phyloP scores from a whole-genome alignment of 768 basidiomycete genomes.

The Russula sp. region DNA sequence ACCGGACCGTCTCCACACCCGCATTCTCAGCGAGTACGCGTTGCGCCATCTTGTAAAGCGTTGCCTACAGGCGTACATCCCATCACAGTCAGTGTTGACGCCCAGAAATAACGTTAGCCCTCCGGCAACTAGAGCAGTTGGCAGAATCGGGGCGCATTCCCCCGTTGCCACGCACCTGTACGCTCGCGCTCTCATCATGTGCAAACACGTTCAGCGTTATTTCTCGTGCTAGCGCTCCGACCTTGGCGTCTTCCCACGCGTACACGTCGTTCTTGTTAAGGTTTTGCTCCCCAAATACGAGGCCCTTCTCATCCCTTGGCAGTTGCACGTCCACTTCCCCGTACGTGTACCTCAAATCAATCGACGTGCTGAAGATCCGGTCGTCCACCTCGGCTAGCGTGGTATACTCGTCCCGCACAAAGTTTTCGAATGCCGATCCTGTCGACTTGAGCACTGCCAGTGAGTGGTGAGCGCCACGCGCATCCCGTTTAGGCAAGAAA shows the following conservation, averaged over 20 bases:
- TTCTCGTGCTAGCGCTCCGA: constrained; percentile 46
- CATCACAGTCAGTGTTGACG: not conserved
- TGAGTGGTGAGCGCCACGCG: not conserved
- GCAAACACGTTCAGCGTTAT: constrained; percentile 81
- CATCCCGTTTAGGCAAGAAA: not conserved
- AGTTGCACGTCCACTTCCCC: constrained; percentile 39
- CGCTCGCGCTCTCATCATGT: constrained; percentile 82
- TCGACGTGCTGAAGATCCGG: constrained; percentile 83
- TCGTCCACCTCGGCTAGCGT: constrained; percentile 80
- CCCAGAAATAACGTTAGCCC: not conserved
- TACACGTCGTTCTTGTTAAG: constrained; percentile 23
- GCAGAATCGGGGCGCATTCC: not conserved
- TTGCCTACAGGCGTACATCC: too few species aligned
- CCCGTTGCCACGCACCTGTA: constrained; percentile 55
- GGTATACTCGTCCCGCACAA: constrained; percentile 83
- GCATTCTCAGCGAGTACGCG: constrained; percentile 61
- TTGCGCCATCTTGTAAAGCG: constrained; percentile 78
- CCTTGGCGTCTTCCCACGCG: constrained; percentile 54
- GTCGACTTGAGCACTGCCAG: constrained; percentile 92
- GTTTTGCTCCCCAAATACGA: constrained; percentile 43
- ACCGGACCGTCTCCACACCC: constrained; percentile 54
- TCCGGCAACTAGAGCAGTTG: not conserved
- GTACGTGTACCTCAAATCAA: constrained; percentile 73
- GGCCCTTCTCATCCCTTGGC: constrained; percentile 47
- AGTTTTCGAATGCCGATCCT: constrained; percentile 79